Conservation (phyloP, 2,329 filamentous ascomycete species). For the Fusarium sp. region DNA sequence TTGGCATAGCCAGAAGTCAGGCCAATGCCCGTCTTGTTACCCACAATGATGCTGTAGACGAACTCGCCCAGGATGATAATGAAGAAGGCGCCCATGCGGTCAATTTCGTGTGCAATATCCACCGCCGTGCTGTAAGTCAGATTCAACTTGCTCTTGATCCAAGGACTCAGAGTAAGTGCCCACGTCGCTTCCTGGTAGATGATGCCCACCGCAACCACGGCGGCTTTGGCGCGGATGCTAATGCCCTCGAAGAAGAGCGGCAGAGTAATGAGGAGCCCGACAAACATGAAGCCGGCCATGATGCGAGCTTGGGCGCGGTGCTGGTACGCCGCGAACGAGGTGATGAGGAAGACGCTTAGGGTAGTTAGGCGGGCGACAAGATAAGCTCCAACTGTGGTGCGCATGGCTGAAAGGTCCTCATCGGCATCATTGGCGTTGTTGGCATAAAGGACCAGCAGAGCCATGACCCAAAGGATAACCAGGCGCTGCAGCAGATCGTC, state of each 20-base stretch:
- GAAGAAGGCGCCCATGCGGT: conserved; percentile 66
- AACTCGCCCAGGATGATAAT: conserved; percentile 69
- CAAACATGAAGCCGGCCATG: conserved; percentile 59
- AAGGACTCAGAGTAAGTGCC: conserved; percentile 62
- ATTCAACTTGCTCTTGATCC: conserved; percentile 59
- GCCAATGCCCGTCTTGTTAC: conserved; percentile 62
- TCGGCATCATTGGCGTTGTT: conserved; percentile 64
- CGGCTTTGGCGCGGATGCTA: conserved; percentile 59
- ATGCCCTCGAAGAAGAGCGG: conserved; percentile 62
- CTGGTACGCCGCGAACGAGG: conserved; percentile 63
- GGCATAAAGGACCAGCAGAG: conserved; percentile 63
- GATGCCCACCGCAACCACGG: conserved; percentile 60
- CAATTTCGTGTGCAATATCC: conserved; percentile 65
- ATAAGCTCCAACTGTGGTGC: conserved; percentile 63
- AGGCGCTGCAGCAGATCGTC: conserved; percentile 65
- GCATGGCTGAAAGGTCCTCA: conserved; percentile 61
- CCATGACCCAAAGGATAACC: conserved; percentile 67
- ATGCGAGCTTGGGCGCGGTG: conserved; percentile 63
- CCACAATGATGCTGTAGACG: conserved; percentile 64
- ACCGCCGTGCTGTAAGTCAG: conserved; percentile 64
- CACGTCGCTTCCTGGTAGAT: conserved; percentile 60
- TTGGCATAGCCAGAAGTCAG: conserved; percentile 61
- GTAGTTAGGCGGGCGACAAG: conserved; percentile 61
- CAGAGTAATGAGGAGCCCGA: conserved; percentile 59
- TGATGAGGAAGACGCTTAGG: conserved; percentile 58